These are phyloP conservation scores for Coniophora puteana DNA, from an alignment of 1,284 basidiomycete genomes.

Conservation along the genomic window DNA sequence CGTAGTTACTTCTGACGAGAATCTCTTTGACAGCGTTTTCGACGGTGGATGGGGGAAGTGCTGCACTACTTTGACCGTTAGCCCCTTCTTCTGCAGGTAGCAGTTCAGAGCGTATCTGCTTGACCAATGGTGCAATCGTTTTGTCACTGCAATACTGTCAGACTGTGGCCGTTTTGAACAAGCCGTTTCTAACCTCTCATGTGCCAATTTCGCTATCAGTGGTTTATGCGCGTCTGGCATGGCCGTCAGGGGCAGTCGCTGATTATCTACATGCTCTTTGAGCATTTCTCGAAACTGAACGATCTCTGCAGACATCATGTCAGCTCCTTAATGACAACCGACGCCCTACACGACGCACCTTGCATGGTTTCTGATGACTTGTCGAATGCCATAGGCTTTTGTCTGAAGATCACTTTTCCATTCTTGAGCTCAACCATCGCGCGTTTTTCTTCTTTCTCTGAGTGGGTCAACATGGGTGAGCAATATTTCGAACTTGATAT, in stretches of 20 bases:
- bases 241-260: slow-evolving; percentile 42
- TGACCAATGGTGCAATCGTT: slow-evolving; percentile 52
- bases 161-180: slow-evolving; percentile 1
- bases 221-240: slow-evolving; percentile 70
- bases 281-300: slow-evolving; percentile 72
- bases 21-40: slow-evolving; percentile 60
- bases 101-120: slow-evolving; percentile 61
- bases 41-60: slow-evolving; percentile 47
- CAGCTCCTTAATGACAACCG: slow-evolving; percentile 1
- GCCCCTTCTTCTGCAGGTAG: slow-evolving; percentile 56
- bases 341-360: slow-evolving; percentile 43
- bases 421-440: slow-evolving; percentile 63
- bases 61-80: slow-evolving; percentile 32
- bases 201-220: slow-evolving; percentile 74
- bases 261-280: slow-evolving; percentile 42
- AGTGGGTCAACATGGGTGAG: no score
- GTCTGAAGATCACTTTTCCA: slow-evolving; percentile 74
- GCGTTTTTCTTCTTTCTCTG: slow-evolving; percentile 34
- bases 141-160: slow-evolving; percentile 55
- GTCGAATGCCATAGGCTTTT: slow-evolving; percentile 73
- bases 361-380: slow-evolving; percentile 79
- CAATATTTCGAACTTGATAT: no score
- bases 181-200: slow-evolving; percentile 63
- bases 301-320: slow-evolving; percentile 44
- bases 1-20: slow-evolving; percentile 71